These are phyloP conservation scores for Pyrenochaeta sp. DNA, from an alignment of 2,329 filamentous ascomycete genomes.

Conservation along the genomic window DNA sequence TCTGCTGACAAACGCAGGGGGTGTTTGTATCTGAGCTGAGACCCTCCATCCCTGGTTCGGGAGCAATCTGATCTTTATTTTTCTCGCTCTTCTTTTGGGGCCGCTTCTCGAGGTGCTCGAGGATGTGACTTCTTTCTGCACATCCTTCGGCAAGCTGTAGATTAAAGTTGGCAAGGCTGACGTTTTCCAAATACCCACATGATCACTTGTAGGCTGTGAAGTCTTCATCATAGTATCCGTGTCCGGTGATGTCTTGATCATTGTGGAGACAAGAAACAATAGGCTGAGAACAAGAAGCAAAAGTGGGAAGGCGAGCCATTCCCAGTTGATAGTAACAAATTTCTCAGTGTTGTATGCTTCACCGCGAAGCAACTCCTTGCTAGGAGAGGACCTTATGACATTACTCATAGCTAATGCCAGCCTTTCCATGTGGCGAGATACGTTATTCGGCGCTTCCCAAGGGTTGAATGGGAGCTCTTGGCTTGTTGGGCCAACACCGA, in stretches of 20 bases:
- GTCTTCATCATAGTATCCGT: slow-evolving; percentile 24
- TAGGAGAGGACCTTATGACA: slow-evolving; percentile 18
- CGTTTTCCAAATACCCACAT: slow-evolving; percentile 38
- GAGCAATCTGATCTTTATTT: slow-evolving; percentile 16
- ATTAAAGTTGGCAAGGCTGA: slow-evolving; percentile 34
- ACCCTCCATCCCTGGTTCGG: slow-evolving; percentile 25
- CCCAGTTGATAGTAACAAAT: slow-evolving; percentile 41
- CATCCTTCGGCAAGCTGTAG: slow-evolving; percentile 25
- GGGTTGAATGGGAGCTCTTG: slow-evolving; percentile 19
- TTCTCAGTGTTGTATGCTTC: slow-evolving; percentile 26
- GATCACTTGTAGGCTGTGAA: slow-evolving; percentile 4
- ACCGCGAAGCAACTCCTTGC: slow-evolving; percentile 14
- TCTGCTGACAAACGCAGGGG: not conserved
- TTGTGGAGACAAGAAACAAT: too few species aligned
- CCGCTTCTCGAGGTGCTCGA: slow-evolving; percentile 1
- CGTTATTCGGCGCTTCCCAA: slow-evolving; percentile 24
- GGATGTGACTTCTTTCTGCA: not conserved
- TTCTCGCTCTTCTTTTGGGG: not conserved
- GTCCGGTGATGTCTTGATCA: too few species aligned
- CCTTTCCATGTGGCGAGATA: slow-evolving; percentile 28
- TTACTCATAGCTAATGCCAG: slow-evolving; percentile 29
- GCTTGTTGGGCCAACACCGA: not conserved
- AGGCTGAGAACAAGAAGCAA: too few species aligned
- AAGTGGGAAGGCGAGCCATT: slow-evolving; percentile 42
- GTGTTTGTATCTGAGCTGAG: slow-evolving; percentile 8